Base-by-base conservation (phyloP, 208 protist genomes). In the Leishmania major region DNA sequence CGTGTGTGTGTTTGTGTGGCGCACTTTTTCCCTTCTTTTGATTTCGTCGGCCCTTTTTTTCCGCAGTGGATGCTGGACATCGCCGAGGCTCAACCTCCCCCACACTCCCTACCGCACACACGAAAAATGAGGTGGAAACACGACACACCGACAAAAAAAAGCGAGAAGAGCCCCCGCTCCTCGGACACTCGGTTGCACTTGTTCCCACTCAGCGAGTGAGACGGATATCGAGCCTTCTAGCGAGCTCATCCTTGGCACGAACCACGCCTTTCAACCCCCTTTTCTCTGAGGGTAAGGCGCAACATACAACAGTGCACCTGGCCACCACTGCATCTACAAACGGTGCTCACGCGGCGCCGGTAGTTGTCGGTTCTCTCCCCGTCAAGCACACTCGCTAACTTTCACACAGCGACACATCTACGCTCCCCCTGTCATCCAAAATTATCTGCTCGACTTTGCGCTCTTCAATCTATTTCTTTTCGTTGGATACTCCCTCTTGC, bases 11-110 rank as follows among this genome's bases (percentile, higher is more conserved):
- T 19, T 75, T 78, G 60, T 75, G 45, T 78, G 28, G 31, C n/a
- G 13, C 80, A 40, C 47, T 49, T 37, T 77, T 80, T n/a, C 35
- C 17, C 77, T 70, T 80, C 76, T 19, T 19, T 37, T 51, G 35
- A 51, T 74, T 55, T 74, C 57, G 57, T 53, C 70, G 11, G 13
- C 45, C 25, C 31, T 40, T 74, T 51, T 74, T 35, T 53, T 31
- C 70, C 28, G 28, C 25, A 40, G 17, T 55, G 8, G 70, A 55
- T 53, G 37, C 2, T 10, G 51, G 70, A 31, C 45, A 19, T 53
- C 10, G 45, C 28, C 43, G 47, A 55, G 1, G 40, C n/a, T 6
- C 25, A 53, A 37, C n/a, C 10, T 1, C n/a, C 64, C 64, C 3
- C 11, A 45, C 43, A 7, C 62, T 8, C 3, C 11, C 70, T 31